Percentiles rank a stretch among this genome's conserved stretches.
Evolutionary conservation across 225 moss, liverwort and hornwort species (phyloP).

Genomic region (Sphagnum tenellum): DNA sequence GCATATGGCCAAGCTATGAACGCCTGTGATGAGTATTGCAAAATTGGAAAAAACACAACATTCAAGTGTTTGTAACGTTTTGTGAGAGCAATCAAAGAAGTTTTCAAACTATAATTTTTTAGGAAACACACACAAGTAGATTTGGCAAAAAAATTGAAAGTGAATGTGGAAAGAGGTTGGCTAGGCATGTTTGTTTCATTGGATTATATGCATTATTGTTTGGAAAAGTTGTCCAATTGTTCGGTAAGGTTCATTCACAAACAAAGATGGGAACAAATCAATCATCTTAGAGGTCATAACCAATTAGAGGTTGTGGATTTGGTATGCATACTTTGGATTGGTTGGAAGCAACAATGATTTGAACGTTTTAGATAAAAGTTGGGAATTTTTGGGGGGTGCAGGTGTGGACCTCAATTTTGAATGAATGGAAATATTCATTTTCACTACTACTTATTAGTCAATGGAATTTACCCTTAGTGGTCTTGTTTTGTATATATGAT

Average conservation of each 20-base stretch:
- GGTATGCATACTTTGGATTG: constrained; percentile 3
- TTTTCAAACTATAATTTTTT: background rate
- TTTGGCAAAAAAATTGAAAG: background rate
- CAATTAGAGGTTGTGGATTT: constrained; percentile 1
- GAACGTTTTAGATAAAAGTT: background rate
- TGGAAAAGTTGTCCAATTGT: constrained; percentile 9
- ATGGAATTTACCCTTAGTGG: too few species aligned
- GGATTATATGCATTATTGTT: constrained; percentile 5
- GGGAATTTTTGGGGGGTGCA: too few species aligned
- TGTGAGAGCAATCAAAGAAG: background rate
- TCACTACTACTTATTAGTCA: too few species aligned
- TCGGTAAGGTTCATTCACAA: constrained; percentile 4
- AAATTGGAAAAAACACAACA: background rate
- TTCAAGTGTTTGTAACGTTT: background rate
- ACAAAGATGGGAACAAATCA: background rate
- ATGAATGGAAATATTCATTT: too few species aligned
- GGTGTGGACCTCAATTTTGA: too few species aligned
- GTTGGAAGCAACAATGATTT: background rate
- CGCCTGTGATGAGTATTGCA: constrained; percentile 1
- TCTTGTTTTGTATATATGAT: too few species aligned
- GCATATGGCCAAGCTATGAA: background rate
- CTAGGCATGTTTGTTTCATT: constrained; percentile 8
- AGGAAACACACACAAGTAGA: background rate
- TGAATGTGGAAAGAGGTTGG: background rate
- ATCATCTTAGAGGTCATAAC: constrained; percentile 2